phyloP scores from a whole-genome alignment of 225 moss, liverwort and hornwort species.

The Thuidium tamariscinum region DNA sequence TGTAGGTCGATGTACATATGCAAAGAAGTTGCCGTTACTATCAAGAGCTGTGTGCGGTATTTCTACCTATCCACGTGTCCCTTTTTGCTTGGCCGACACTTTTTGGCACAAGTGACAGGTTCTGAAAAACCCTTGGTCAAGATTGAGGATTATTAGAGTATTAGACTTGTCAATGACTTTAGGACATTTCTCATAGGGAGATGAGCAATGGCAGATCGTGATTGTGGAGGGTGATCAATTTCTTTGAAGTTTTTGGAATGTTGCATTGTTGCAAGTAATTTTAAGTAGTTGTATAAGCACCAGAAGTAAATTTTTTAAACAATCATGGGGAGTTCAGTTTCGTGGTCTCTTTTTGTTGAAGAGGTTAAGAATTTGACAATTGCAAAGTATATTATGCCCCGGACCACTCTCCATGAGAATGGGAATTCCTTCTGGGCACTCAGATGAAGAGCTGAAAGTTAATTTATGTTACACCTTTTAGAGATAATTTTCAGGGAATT shows the following conservation, averaged over 20 bases:
- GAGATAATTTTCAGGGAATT: no score
- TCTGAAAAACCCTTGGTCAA: not conserved
- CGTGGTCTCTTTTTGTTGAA: not conserved
- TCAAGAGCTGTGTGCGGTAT: not conserved
- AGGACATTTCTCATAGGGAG: not conserved
- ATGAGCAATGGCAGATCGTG: not conserved
- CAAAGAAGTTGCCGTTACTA: not conserved
- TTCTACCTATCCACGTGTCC: no score
- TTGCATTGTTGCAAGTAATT: not conserved
- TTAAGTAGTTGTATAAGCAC: not conserved
- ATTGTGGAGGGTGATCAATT: not conserved
- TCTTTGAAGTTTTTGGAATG: not conserved
- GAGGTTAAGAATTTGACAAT: not conserved
- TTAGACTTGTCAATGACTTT: not conserved
- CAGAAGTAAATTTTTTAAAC: not conserved
- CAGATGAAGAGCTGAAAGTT: no score
- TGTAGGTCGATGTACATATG: not conserved
- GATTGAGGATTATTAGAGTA: not conserved
- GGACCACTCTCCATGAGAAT: no score
- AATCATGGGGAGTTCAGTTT: not conserved
- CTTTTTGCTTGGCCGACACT: not conserved
- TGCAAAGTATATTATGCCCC: not conserved
- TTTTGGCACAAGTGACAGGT: not conserved
- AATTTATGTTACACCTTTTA: no score
- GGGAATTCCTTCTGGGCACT: no score